These are phyloP conservation scores for Cardamine occulta DNA, from an alignment of 345 rosid genomes.

Conservation along the genomic window DNA sequence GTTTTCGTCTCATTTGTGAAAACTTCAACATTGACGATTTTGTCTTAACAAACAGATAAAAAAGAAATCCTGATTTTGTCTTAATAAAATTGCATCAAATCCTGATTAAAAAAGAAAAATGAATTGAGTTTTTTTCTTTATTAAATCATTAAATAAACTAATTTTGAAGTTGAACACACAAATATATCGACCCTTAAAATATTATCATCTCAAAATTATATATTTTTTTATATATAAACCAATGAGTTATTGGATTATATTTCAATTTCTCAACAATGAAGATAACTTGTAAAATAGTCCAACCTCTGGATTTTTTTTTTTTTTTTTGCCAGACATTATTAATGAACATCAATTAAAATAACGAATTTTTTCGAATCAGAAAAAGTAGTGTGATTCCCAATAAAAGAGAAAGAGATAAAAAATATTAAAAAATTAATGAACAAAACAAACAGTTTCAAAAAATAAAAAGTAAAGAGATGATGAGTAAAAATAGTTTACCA, in stretches of 20 bases:
- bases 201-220: not conserved
- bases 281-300: conserved; percentile 17
- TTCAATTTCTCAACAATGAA: conserved; percentile 8
- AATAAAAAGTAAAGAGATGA: not conserved
- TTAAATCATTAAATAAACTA: not conserved
- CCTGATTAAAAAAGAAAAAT: not conserved
- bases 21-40: not conserved
- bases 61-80: no score
- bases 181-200: not conserved
- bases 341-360: no score
- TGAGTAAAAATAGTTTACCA: conserved; percentile 51
- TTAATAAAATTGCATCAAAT: not conserved
- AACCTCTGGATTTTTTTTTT: not conserved
- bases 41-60: not conserved
- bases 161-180: not conserved
- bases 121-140: not conserved
- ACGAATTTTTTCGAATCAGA: not conserved
- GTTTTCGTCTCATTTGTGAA: conserved; percentile 26
- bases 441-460: not conserved
- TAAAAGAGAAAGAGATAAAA: not conserved
- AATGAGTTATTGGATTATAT: not conserved
- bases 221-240: not conserved
- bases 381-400: not conserved
- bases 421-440: not conserved
- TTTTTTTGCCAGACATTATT: not conserved